phyloP scores from a whole-genome alignment of 108 stramenopile species.

The Poteriospumella lacustris region DNA sequence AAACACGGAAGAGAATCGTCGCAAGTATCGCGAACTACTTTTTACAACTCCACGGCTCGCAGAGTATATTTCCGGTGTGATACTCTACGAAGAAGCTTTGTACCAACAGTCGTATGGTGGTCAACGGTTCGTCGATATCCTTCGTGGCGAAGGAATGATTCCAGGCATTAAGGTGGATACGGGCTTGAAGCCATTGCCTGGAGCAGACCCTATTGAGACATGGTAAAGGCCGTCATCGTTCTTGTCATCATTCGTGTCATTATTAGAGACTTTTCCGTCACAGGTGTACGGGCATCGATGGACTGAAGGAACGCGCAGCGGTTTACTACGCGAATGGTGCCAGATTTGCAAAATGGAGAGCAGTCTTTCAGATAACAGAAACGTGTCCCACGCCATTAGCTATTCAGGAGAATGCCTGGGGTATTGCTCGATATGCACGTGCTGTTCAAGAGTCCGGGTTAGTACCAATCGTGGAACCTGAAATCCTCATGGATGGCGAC shows the following conservation, averaged over 20 bases:
- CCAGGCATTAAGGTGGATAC: constrained; percentile 16
- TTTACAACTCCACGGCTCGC: constrained; percentile 40
- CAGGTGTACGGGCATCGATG: constrained; percentile 15
- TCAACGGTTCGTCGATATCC: not conserved
- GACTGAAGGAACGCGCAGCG: constrained; percentile 3
- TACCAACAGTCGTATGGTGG: not conserved
- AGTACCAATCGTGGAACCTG: constrained; percentile 10
- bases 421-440: not conserved
- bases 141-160: not conserved
- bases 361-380: constrained; percentile 3
- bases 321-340: constrained; percentile 12
- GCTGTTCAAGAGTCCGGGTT: constrained; percentile 15
- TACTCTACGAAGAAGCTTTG: constrained; percentile 12
- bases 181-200: not conserved
- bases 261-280: not conserved
- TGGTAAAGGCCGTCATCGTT: not conserved
- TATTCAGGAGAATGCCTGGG: constrained; percentile 24
- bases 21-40: constrained; percentile 34
- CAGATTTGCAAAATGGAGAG: constrained; percentile 19
- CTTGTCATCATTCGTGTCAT: not conserved
- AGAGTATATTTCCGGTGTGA: not conserved
- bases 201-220: constrained; percentile 20
- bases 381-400: not conserved
- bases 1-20: constrained; percentile 14
- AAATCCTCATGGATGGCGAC: constrained; percentile 12